Conservation (phyloP, 495 filamentous ascomycete species). For the Lichenothelia convexa region DNA sequence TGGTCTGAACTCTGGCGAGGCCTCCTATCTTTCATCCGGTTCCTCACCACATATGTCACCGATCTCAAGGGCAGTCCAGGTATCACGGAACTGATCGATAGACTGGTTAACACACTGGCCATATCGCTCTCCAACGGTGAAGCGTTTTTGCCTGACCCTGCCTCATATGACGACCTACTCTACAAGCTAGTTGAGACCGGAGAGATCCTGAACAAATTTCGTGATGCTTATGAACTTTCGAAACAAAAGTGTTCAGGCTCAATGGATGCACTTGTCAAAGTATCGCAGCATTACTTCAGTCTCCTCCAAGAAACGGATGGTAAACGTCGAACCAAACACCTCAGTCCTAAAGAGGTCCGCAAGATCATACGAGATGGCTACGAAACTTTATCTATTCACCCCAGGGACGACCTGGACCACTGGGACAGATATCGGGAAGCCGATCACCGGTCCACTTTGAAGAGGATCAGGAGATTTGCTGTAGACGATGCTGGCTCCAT, state of each 20-base stretch:
- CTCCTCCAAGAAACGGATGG: conserved; percentile 47
- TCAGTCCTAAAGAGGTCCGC: conserved; percentile 69
- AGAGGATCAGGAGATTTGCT: conserved; percentile 63
- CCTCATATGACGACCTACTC: conserved; percentile 88
- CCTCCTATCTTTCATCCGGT: conserved; percentile 74
- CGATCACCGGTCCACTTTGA: conserved; percentile 49
- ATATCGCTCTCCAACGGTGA: conserved; percentile 78
- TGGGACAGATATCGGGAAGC: conserved; percentile 64
- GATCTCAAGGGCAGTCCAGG: conserved; percentile 48
- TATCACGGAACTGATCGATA: conserved; percentile 41
- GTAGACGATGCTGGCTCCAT: conserved; percentile 42
- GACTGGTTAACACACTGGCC: conserved; percentile 67
- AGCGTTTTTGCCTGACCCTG: conserved; percentile 74
- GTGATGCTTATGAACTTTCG: conserved; percentile 46
- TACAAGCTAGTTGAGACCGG: conserved; percentile 94
- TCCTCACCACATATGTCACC: conserved; percentile 65
- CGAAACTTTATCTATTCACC: conserved; percentile 76
- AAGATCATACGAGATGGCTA: conserved; percentile 91
- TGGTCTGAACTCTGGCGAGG: conserved; percentile 93
- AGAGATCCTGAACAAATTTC: conserved; percentile 67
- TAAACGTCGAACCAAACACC: conserved; percentile 30
- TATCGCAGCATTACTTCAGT: conserved; percentile 71
- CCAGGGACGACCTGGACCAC: conserved; percentile 61
- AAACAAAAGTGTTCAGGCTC: conserved; percentile 35
- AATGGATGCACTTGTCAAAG: conserved; percentile 67